Conservation (phyloP, 2,329 filamentous ascomycete genomes). For the Phyllosticta ampelicida region DNA sequence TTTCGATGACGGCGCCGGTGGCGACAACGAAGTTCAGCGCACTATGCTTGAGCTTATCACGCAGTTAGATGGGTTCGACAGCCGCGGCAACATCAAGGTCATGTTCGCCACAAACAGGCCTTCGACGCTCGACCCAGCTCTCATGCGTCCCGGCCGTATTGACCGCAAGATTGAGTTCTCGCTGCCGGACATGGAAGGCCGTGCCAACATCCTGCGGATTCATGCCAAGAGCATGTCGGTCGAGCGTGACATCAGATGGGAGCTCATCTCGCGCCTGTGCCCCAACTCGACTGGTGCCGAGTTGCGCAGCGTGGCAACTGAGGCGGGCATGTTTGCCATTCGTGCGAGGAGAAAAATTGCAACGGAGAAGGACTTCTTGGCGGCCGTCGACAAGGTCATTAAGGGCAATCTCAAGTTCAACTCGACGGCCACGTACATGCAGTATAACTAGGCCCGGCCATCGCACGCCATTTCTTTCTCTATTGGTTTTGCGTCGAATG, state of each 20-base stretch:
- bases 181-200: conserved; percentile 89
- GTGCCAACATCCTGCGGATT: conserved; percentile 94
- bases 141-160: conserved; percentile 95
- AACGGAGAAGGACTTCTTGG: conserved; percentile 96
- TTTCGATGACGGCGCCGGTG: conserved; percentile 92
- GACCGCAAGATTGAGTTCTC: conserved; percentile 99
- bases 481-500: neutral
- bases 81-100: conserved; percentile 96
- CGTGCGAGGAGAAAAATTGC: conserved; percentile 91
- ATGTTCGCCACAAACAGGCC: conserved; percentile 99
- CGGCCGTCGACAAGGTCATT: conserved; percentile 98
- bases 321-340: conserved; percentile 98
- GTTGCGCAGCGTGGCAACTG: conserved; percentile 89
- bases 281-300: conserved; percentile 96
- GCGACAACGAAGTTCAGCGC: conserved; percentile 94
- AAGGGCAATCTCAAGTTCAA: conserved; percentile 99
- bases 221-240: conserved; percentile 99
- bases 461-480: neutral
- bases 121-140: conserved; percentile 87
- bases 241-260: conserved; percentile 97
- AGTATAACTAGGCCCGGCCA: conserved; percentile 70
- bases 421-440: conserved; percentile 94
- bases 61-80: conserved; percentile 92
- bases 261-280: conserved; percentile 92
- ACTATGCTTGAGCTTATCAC: conserved; percentile 98